Percentiles rank a stretch among this genome's conserved stretches.
Conservation (phyloP, 1,284 basidiomycete genomes). For the Pyrrhoderma lamaoense region DNA sequence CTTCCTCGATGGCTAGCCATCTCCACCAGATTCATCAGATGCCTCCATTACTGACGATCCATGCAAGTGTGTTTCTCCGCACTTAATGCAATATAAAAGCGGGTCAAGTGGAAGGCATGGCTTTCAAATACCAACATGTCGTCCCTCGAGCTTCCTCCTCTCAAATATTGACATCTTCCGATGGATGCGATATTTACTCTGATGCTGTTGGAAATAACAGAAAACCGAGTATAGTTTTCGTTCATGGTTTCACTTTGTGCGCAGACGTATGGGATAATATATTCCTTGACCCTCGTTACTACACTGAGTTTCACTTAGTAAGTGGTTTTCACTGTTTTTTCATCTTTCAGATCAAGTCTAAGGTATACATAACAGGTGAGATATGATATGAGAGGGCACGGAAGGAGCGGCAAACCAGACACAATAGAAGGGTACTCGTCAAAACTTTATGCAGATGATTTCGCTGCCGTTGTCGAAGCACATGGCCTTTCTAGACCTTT, state of each 20-base stretch:
- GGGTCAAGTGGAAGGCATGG: too few relatives aligned
- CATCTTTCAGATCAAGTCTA: too few relatives aligned
- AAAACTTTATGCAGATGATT: conserved; percentile 15
- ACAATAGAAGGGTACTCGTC: conserved; percentile 7
- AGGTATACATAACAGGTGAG: conserved; percentile 5
- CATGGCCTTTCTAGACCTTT: conserved; percentile 28
- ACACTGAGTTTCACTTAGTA: conserved; percentile 21
- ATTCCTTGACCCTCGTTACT: conserved; percentile 15
- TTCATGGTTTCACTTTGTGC: conserved; percentile 22
- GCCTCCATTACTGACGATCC: too few relatives aligned
- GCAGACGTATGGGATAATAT: conserved; percentile 19
- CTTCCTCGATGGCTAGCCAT: too few relatives aligned
- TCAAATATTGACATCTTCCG: conserved; percentile 21
- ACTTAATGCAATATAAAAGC: too few relatives aligned
- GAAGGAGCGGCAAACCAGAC: conserved; percentile 13
- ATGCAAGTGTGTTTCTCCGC: too few relatives aligned
- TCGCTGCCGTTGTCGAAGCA: conserved; percentile 6
- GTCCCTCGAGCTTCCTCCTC: too few relatives aligned
- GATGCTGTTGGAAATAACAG: conserved; percentile 21
- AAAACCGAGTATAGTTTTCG: conserved; percentile 22
- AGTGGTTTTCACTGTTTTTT: conserved; percentile 1
- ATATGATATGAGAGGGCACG: conserved; percentile 15
- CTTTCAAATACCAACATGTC: too few relatives aligned
- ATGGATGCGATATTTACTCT: conserved; percentile 22
- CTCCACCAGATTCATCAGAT: too few relatives aligned